Evolutionary conservation across 202 grass and related monocot genomes (phyloP).

Genomic region (Miscanthus sacchariflorus): DNA sequence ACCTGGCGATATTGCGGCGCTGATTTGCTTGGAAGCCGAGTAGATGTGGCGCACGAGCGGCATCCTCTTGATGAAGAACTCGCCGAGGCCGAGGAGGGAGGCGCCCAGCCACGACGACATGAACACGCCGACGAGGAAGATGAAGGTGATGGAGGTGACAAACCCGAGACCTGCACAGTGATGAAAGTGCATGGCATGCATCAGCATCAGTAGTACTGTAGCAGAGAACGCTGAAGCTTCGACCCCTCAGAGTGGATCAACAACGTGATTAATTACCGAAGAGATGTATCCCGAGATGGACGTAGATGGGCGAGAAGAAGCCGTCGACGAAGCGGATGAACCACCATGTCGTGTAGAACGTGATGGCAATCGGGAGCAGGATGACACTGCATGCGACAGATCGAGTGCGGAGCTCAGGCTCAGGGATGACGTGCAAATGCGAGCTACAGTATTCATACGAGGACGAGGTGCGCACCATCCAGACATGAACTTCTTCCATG

Average conservation of each 20-base stretch:
- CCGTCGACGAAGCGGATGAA: slow-evolving; percentile 79
- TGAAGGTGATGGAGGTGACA: slow-evolving; percentile 75
- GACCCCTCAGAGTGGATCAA: background rate
- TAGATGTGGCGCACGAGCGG: slow-evolving; percentile 75
- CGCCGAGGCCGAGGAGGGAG: slow-evolving; percentile 72
- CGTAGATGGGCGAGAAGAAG: slow-evolving; percentile 86
- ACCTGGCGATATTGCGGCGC: slow-evolving; percentile 80
- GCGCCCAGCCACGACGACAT: slow-evolving; percentile 76
- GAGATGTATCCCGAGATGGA: slow-evolving; percentile 67
- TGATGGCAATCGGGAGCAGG: slow-evolving; percentile 76
- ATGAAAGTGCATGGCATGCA: background rate
- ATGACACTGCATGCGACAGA: slow-evolving; percentile 56
- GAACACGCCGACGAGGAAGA: slow-evolving; percentile 75
- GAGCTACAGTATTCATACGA: background rate
- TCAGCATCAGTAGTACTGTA: background rate
- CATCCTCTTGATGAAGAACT: slow-evolving; percentile 81
- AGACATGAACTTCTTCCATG: slow-evolving; percentile 82
- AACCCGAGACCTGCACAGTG: slow-evolving; percentile 63
- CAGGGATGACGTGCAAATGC: background rate
- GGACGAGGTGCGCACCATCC: slow-evolving; percentile 55
- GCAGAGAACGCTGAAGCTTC: background rate
- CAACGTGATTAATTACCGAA: slow-evolving; percentile 52
- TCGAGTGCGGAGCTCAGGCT: background rate
- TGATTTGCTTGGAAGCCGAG: slow-evolving; percentile 82
- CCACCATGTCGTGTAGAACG: slow-evolving; percentile 85